A percentile compares a stretch with the other conserved stretches of the same genome.
Evolutionary conservation across 768 basidiomycete species (phyloP).

Genomic region (Nidularia sp.): DNA sequence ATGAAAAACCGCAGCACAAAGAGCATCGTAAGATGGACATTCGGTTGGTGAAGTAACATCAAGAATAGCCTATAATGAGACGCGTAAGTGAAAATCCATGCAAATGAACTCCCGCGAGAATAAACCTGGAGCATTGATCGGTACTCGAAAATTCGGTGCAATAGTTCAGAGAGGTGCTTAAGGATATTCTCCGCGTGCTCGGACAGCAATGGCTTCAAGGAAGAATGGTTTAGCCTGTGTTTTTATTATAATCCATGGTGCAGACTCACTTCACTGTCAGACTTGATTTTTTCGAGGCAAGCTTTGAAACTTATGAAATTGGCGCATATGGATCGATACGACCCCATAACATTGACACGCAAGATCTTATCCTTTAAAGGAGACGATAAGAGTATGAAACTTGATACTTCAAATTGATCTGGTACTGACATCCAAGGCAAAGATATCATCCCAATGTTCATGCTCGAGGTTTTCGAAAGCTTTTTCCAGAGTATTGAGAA

Average conservation of each 20-base stretch:
- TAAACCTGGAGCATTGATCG: constrained; percentile 21
- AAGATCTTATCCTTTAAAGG: constrained; percentile 12
- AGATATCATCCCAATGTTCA: constrained; percentile 20
- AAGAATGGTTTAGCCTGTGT: no score
- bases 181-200: constrained; percentile 20
- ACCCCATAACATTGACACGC: constrained; percentile 21
- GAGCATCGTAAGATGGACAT: constrained; percentile 21
- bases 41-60: constrained; percentile 21
- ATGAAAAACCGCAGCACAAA: constrained; percentile 26
- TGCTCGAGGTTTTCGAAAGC: neutral
- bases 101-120: neutral
- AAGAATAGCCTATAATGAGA: constrained; percentile 16
- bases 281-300: constrained; percentile 10
- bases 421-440: constrained; percentile 15
- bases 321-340: constrained; percentile 32
- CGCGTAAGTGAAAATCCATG: neutral
- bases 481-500: constrained; percentile 11
- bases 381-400: neutral
- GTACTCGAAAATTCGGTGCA: constrained; percentile 26
- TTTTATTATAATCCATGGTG: no score
- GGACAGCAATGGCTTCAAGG: neutral
- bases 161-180: constrained; percentile 22
- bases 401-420: neutral
- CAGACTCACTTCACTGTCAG: no score
- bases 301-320: constrained; percentile 23